Evolutionary conservation across 345 rosid genomes (phyloP).

Genomic region (Rhodamnia argentea): DNA sequence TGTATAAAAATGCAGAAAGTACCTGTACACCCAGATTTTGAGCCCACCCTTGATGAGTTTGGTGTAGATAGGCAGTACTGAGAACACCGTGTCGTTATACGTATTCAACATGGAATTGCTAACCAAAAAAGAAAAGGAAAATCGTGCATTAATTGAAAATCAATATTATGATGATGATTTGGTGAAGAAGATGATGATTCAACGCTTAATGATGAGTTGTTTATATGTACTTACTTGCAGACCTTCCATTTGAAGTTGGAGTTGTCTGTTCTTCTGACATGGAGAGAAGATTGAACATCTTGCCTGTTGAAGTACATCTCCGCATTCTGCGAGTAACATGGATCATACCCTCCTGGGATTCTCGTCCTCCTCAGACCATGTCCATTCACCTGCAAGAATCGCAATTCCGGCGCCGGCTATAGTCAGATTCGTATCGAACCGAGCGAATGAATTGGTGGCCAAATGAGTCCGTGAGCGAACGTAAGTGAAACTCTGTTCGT

Average conservation of each 20-base stretch:
- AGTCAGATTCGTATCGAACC: background rate
- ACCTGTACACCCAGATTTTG: constrained; percentile 65
- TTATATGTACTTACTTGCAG: constrained; percentile 33
- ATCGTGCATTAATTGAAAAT: background rate
- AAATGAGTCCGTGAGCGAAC: rapidly evolving
- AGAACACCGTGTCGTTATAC: constrained; percentile 23
- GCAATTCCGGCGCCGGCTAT: background rate
- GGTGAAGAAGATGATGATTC: background rate
- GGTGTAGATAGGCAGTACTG: constrained; percentile 41
- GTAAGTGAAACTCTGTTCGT: background rate
- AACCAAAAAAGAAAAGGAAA: background rate
- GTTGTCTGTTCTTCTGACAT: constrained; percentile 17
- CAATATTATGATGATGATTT: background rate
- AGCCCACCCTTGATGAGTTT: constrained; percentile 57
- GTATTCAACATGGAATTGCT: constrained; percentile 21
- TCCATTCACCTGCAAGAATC: background rate
- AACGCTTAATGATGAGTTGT: background rate
- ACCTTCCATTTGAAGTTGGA: constrained; percentile 18
- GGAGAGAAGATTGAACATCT: constrained; percentile 45
- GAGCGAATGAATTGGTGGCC: background rate
- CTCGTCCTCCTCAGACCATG: constrained; percentile 20
- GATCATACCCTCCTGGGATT: constrained; percentile 44
- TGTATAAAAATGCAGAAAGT: background rate
- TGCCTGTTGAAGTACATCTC: constrained; percentile 36
- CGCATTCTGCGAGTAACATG: constrained; percentile 33